These are phyloP conservation scores for Tulasnella sp. DNA, from an alignment of 768 basidiomycete genomes.

Conservation along the genomic window DNA sequence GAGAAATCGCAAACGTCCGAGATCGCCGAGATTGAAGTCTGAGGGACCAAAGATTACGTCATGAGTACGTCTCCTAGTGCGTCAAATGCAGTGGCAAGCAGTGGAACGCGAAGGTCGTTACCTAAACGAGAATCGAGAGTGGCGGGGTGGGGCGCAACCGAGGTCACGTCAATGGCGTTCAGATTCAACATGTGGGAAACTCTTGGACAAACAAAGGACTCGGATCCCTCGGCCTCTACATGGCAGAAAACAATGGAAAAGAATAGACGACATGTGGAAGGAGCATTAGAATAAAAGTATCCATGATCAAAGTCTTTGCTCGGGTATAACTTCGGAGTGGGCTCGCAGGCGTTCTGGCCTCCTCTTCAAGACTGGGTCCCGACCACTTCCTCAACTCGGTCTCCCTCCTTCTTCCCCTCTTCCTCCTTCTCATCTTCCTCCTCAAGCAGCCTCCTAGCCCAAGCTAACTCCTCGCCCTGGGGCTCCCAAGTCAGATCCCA, in stretches of 20 bases:
- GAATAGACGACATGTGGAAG: neutral
- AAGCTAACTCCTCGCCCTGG: slow-evolving; percentile 10
- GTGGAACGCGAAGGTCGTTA: neutral
- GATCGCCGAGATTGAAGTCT: neutral
- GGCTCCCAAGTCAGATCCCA: slow-evolving; percentile 19
- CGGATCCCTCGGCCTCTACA: no score
- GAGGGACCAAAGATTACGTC: neutral
- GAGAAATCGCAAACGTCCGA: neutral
- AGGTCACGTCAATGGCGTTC: neutral
- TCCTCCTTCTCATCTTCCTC: neutral
- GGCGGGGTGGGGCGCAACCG: neutral
- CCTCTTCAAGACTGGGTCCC: neutral
- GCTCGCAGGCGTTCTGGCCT: neutral
- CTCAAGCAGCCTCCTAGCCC: neutral
- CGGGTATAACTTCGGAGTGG: neutral
- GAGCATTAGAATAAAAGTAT: neutral
- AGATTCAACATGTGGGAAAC: neutral
- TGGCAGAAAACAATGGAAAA: neutral
- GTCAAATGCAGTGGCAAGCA: neutral
- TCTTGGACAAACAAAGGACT: neutral
- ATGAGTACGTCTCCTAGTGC: neutral
- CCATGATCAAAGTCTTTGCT: neutral
- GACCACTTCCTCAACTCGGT: neutral
- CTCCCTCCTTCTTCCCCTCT: neutral
- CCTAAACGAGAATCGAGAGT: neutral